Evolutionary conservation across 2,329 filamentous ascomycete species (phyloP).

Genomic region (Colletotrichum sp.): DNA sequence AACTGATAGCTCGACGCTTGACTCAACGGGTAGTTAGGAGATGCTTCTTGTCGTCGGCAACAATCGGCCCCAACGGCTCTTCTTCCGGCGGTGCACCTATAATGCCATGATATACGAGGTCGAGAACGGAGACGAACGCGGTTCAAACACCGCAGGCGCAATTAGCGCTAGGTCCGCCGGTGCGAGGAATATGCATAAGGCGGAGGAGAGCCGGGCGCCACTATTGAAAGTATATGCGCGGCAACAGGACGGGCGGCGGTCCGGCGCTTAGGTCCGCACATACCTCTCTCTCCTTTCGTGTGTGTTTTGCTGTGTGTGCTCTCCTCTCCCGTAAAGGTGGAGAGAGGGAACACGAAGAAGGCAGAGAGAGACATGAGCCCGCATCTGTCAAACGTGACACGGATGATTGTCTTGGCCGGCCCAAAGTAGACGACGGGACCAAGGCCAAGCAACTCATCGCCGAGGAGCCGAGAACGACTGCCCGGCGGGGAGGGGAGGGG

Average conservation of each 20-base stretch:
- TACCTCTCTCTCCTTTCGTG: not conserved
- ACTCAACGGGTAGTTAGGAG: not conserved
- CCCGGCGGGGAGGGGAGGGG: no score
- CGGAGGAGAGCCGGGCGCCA: not conserved
- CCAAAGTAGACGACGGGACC: not conserved
- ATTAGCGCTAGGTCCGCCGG: not conserved
- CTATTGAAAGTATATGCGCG: not conserved
- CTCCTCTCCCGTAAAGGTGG: not conserved
- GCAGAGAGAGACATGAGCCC: not conserved
- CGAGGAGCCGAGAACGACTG: not conserved
- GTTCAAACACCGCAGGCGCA: not conserved
- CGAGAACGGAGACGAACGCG: not conserved
- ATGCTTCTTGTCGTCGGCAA: not conserved
- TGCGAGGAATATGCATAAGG: not conserved
- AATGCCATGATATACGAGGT: conserved; percentile 1
- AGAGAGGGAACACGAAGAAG: not conserved
- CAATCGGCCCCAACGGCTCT: not conserved
- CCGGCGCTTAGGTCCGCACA: not conserved
- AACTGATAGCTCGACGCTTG: not conserved
- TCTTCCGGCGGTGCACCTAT: not conserved
- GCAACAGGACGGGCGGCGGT: not conserved
- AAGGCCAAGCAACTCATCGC: not conserved
- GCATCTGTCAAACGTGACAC: not conserved
- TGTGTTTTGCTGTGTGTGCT: not conserved
- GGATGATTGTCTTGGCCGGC: not conserved